Conservation (phyloP, 1,139 yeast species). For the Candida frijolesensis region DNA sequence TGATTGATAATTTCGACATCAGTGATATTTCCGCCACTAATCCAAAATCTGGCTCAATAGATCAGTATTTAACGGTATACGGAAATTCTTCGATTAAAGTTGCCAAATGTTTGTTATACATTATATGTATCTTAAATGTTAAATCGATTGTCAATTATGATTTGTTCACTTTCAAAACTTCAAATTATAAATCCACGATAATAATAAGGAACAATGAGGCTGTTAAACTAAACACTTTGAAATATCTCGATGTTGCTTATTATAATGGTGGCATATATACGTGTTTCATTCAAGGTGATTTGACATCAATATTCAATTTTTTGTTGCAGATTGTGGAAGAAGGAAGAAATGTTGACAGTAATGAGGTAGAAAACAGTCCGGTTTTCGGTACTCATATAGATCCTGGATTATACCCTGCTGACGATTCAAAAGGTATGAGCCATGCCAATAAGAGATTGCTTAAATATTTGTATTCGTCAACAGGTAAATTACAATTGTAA, state of each 20-base stretch:
- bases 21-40: constrained; percentile 25
- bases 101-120: constrained; percentile 24
- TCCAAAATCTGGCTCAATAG: constrained; percentile 28
- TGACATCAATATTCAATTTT: constrained; percentile 20
- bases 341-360: constrained; percentile 12
- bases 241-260: constrained; percentile 13
- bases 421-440: constrained; percentile 19
- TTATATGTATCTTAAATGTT: constrained; percentile 25
- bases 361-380: constrained; percentile 22
- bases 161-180: constrained; percentile 34
- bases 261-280: constrained; percentile 13
- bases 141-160: constrained; percentile 27
- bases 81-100: constrained; percentile 24
- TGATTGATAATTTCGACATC: constrained; percentile 21
- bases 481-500: constrained; percentile 1
- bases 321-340: constrained; percentile 11
- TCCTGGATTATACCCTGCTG: constrained; percentile 26
- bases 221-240: constrained; percentile 7
- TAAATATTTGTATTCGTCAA: constrained; percentile 13
- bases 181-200: constrained; percentile 23
- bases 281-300: constrained; percentile 23
- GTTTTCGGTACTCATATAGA: constrained; percentile 29
- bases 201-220: constrained; percentile 6
- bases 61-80: constrained; percentile 28
- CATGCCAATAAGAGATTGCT: constrained; percentile 19